These are phyloP conservation scores for Lablab purpureus DNA, from an alignment of 306 rosid species.

Conservation along the genomic window DNA sequence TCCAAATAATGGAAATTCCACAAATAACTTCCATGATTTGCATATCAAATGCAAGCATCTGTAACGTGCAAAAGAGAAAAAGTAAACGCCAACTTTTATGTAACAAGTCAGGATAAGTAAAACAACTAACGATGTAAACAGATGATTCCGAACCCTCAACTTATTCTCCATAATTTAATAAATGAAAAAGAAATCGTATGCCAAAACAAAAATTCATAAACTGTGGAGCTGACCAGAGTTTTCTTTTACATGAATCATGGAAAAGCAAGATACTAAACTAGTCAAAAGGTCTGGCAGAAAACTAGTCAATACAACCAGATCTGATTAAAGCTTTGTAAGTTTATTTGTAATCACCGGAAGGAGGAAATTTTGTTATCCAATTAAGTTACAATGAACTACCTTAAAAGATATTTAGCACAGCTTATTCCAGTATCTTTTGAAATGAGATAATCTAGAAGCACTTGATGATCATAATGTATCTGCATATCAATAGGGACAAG, in stretches of 20 bases:
- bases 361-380: background rate
- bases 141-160: slow-evolving; percentile 31
- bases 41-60: slow-evolving; percentile 76
- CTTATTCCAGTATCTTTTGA: slow-evolving; percentile 85
- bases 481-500: slow-evolving; percentile 51
- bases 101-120: slow-evolving; percentile 23
- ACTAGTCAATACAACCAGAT: slow-evolving; percentile 25
- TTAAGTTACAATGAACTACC: slow-evolving; percentile 51
- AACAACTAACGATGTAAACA: slow-evolving; percentile 22
- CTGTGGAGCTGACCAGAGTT: background rate
- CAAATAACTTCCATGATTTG: slow-evolving; percentile 67
- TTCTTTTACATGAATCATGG: slow-evolving; percentile 17
- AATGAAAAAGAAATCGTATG: background rate
- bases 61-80: slow-evolving; percentile 40
- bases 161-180: background rate
- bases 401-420: slow-evolving; percentile 85
- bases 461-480: slow-evolving; percentile 94
- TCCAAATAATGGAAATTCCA: slow-evolving; percentile 58
- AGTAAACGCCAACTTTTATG: slow-evolving; percentile 37
- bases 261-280: slow-evolving; percentile 31
- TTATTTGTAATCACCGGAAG: slow-evolving; percentile 19
- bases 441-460: slow-evolving; percentile 93
- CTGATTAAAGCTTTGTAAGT: slow-evolving; percentile 3
- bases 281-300: slow-evolving; percentile 27
- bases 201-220: background rate